Conservation (phyloP, 225 moss, liverwort and hornwort genomes). For the Climacium dendroides region DNA sequence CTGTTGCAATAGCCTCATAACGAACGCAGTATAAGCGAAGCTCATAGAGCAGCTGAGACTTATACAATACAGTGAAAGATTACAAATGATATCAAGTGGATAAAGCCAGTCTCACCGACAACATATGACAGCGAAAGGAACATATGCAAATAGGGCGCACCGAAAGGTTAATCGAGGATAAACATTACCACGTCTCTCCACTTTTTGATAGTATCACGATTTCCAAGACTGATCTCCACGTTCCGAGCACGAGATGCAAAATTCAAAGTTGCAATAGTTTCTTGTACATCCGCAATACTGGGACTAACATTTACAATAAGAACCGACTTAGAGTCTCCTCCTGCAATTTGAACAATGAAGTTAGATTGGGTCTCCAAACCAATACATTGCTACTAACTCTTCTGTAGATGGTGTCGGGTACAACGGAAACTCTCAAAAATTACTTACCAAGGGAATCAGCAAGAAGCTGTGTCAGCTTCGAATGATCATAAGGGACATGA, state of each 20-base stretch:
- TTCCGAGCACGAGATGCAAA: constrained; percentile 74
- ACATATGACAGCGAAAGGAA: not conserved
- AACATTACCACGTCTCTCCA: constrained; percentile 51
- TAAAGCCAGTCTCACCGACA: not conserved
- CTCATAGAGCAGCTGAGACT: not conserved
- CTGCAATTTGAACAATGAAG: constrained; percentile 3
- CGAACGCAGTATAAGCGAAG: not conserved
- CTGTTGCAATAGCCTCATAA: not conserved
- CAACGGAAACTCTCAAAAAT: not conserved
- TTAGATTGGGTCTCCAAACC: not conserved
- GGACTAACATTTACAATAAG: constrained; percentile 75
- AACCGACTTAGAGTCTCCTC: constrained; percentile 80
- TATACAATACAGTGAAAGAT: not conserved
- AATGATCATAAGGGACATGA: constrained; percentile 63
- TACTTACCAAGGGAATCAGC: constrained; percentile 71
- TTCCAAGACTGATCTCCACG: constrained; percentile 35
- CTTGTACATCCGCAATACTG: constrained; percentile 53
- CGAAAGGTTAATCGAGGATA: not conserved
- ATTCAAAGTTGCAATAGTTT: constrained; percentile 65
- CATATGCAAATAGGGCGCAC: not conserved
- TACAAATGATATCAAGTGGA: not conserved
- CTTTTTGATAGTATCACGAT: constrained; percentile 50
- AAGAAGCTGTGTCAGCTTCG: constrained; percentile 76
- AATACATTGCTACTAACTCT: not conserved
- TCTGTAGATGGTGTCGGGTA: not conserved